Conservation (phyloP, 805 yeast genomes). For the Pichia nanzhaoensis region DNA sequence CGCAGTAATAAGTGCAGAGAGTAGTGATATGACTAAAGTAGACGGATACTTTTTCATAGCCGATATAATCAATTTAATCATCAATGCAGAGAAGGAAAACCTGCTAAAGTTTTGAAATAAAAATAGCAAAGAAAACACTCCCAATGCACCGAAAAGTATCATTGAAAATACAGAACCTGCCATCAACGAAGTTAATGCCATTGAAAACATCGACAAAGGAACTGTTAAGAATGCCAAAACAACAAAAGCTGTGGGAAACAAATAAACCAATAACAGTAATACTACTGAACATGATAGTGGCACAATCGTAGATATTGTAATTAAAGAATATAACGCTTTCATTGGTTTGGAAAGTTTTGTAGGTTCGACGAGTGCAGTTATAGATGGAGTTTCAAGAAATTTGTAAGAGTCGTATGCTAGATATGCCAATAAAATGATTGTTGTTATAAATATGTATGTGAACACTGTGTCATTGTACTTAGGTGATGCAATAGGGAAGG, state of each 20-base stretch:
- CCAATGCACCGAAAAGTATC: constrained; percentile 16
- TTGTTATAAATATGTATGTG: constrained; percentile 40
- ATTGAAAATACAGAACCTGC: constrained; percentile 19
- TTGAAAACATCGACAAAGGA: constrained; percentile 23
- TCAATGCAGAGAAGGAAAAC: constrained; percentile 25
- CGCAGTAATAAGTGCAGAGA: constrained; percentile 39
- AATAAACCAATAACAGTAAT: constrained; percentile 21
- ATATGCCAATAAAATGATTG: constrained; percentile 14
- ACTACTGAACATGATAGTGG: constrained; percentile 22
- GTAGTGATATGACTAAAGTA: constrained; percentile 41
- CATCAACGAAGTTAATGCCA: constrained; percentile 17
- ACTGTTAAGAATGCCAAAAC: constrained; percentile 13
- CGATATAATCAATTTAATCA: constrained; percentile 47
- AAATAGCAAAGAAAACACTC: constrained; percentile 20
- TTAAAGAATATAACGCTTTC: constrained; percentile 8
- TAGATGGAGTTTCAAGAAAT: constrained; percentile 8
- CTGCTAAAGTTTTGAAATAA: constrained; percentile 22
- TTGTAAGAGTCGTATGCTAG: constrained; percentile 12
- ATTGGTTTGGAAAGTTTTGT: constrained; percentile 9
- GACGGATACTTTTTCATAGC: constrained; percentile 72
- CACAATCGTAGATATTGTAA: constrained; percentile 8
- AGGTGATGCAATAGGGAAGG: constrained; percentile 59
- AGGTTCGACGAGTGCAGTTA: not conserved
- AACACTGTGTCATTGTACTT: constrained; percentile 68
- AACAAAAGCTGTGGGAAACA: constrained; percentile 26